These are phyloP conservation scores for Orbilia quercus DNA, from an alignment of 2,329 filamentous ascomycete species.

Conservation along the genomic window DNA sequence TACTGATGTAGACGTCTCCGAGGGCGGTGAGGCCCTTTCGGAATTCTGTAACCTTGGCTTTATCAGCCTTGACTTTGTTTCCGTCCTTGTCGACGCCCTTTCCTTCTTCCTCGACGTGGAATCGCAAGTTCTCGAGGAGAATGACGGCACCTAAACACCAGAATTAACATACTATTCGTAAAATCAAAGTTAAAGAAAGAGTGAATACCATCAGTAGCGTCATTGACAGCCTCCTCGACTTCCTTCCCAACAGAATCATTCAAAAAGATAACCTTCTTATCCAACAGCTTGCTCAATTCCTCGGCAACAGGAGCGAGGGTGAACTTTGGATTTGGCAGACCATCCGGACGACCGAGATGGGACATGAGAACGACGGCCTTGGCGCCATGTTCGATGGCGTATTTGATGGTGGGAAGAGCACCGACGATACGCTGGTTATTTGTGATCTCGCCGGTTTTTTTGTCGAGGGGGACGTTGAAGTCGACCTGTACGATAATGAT, in stretches of 20 bases:
- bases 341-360: constrained; percentile 94
- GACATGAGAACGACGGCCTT: constrained; percentile 98
- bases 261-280: constrained; percentile 85
- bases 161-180: not conserved
- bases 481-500: constrained; percentile 73
- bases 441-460: constrained; percentile 82
- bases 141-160: constrained; percentile 74
- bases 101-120: constrained; percentile 98
- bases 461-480: constrained; percentile 98
- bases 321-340: constrained; percentile 90
- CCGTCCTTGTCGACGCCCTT: constrained; percentile 85
- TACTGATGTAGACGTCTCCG: constrained; percentile 96
- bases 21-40: constrained; percentile 93
- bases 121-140: constrained; percentile 96
- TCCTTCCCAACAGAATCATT: constrained; percentile 90
- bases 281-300: constrained; percentile 89
- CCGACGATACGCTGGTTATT: constrained; percentile 99
- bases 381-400: constrained; percentile 87
- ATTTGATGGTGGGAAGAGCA: constrained; percentile 93
- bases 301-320: constrained; percentile 90
- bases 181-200: not conserved
- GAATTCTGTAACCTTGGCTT: constrained; percentile 90
- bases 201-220: constrained; percentile 74
- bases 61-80: constrained; percentile 98
- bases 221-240: constrained; percentile 88